These are phyloP conservation scores for Parasitella parasitica DNA, from an alignment of 371 early-diverging fungal genomes.

Conservation along the genomic window DNA sequence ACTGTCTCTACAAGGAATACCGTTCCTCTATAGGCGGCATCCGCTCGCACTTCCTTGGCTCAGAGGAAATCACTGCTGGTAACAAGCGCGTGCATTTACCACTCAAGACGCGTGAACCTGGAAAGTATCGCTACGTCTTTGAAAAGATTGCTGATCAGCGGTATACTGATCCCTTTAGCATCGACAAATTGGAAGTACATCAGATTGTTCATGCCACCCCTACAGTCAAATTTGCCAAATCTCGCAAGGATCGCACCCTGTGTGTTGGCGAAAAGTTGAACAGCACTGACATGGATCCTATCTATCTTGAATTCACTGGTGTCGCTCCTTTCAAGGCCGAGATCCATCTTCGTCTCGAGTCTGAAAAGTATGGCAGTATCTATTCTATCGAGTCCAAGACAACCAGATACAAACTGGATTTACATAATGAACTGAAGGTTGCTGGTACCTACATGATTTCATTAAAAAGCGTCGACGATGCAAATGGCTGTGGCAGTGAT, in stretches of 20 bases:
- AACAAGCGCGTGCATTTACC: slow-evolving; percentile 31
- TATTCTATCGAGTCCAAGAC: slow-evolving; percentile 32
- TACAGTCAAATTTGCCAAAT: slow-evolving; percentile 32
- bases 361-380: slow-evolving; percentile 30
- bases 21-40: not conserved
- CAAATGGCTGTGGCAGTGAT: slow-evolving; percentile 37
- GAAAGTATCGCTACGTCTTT: slow-evolving; percentile 45
- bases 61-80: slow-evolving; percentile 40
- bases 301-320: slow-evolving; percentile 43
- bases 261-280: slow-evolving; percentile 49
- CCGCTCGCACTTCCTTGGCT: slow-evolving; percentile 9
- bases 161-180: slow-evolving; percentile 35
- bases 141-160: slow-evolving; percentile 46
- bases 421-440: slow-evolving; percentile 27
- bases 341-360: slow-evolving; percentile 39
- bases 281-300: slow-evolving; percentile 28
- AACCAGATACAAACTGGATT: slow-evolving; percentile 26
- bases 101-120: slow-evolving; percentile 36
- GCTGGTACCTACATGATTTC: slow-evolving; percentile 43
- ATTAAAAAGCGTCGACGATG: slow-evolving; percentile 41
- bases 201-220: slow-evolving; percentile 45
- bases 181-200: slow-evolving; percentile 24
- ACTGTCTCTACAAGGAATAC: slow-evolving; percentile 31
- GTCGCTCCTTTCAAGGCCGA: slow-evolving; percentile 48
- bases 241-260: slow-evolving; percentile 23